Evolutionary conservation across 2,329 filamentous ascomycete species (phyloP).

Genomic region (Botrytis pseudocinerea): DNA sequence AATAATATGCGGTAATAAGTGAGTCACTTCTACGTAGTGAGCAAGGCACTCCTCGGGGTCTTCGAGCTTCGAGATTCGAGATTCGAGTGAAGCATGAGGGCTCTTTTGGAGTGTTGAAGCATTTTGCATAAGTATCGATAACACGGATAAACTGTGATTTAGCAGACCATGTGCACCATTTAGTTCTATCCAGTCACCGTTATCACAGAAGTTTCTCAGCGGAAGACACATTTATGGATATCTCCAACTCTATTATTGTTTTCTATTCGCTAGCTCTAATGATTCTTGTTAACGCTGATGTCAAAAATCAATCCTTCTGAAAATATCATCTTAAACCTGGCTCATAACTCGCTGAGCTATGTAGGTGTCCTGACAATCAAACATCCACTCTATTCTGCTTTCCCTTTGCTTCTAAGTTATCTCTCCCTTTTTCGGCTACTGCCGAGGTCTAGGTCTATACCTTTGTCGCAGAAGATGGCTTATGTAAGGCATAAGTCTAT

Average conservation of each 20-base stretch:
- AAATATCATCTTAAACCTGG: rapidly evolving
- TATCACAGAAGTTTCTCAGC: rapidly evolving
- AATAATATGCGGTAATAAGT: neutral
- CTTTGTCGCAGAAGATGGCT: neutral
- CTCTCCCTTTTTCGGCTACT: no score
- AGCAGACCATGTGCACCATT: neutral
- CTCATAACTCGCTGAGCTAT: neutral
- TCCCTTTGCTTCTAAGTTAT: neutral
- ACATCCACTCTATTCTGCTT: neutral
- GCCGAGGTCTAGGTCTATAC: no score
- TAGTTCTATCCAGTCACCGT: neutral
- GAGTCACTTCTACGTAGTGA: neutral
- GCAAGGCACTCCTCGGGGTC: no score
- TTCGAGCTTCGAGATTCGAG: neutral
- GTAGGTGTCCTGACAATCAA: neutral
- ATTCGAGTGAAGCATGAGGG: neutral
- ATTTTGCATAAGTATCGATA: rapidly evolving
- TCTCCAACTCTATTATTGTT: neutral
- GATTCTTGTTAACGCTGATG: neutral
- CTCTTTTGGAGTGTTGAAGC: rapidly evolving
- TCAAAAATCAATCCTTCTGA: neutral
- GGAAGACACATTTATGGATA: neutral
- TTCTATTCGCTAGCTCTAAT: neutral
- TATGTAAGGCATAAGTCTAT: neutral
- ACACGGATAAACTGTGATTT: rapidly evolving